Percentiles rank a stretch among this genome's conserved stretches.
Evolutionary conservation across 2,329 filamentous ascomycete genomes (phyloP).

Genomic region (Colletotrichum destructivum): DNA sequence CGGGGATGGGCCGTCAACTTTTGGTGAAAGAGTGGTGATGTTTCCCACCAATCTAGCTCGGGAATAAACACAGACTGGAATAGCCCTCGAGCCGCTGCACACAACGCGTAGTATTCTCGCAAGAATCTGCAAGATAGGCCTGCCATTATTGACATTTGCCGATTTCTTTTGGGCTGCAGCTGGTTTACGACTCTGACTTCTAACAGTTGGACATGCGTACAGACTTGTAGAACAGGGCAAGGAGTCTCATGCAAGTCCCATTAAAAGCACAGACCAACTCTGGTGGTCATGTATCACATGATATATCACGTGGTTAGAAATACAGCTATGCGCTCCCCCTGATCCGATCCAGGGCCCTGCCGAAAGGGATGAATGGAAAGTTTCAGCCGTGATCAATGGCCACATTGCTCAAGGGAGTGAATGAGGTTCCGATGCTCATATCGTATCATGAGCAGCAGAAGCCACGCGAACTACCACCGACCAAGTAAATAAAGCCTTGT

Average conservation of each 20-base stretch:
- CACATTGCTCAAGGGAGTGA: slow-evolving; percentile 31
- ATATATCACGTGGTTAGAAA: background rate
- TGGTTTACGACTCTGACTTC: no score
- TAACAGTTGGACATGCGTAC: no score
- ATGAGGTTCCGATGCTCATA: slow-evolving; percentile 18
- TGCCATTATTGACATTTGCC: no score
- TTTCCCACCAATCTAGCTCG: no score
- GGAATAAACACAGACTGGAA: no score
- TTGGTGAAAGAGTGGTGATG: no score
- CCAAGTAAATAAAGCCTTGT: background rate
- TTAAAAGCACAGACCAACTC: slow-evolving; percentile 27
- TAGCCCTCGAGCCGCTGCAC: no score
- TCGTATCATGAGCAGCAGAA: slow-evolving; percentile 19
- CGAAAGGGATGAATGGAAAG: slow-evolving; percentile 32
- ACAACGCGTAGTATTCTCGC: no score
- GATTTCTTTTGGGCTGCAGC: no score
- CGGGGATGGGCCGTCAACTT: no score
- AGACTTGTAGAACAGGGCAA: background rate
- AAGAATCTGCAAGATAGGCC: no score
- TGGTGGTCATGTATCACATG: background rate
- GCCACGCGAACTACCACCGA: background rate
- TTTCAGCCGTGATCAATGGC: slow-evolving; percentile 33
- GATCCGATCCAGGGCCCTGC: slow-evolving; percentile 19
- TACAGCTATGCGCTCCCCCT: background rate
- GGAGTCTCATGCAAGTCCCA: slow-evolving; percentile 11